Base-by-base conservation (phyloP, 306 rosid species). In the Oxytropis ochrocephala region DNA sequence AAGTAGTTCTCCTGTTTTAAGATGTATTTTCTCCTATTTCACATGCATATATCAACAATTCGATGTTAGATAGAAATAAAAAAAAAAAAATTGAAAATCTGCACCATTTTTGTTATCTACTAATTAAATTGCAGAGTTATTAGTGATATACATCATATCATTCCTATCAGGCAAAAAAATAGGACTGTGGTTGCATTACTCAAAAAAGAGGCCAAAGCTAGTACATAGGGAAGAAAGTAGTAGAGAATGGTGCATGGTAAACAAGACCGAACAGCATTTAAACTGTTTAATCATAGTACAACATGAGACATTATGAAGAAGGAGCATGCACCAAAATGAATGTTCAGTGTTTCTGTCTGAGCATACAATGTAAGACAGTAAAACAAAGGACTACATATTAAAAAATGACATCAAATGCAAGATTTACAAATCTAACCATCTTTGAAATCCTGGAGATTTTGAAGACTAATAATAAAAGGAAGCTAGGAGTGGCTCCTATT, bases 381-480 rank as follows among this genome's bases (percentile, higher is more conserved):
- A 19, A 13, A 39, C 6, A 62, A 33, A 10, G 17, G 54, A 47
- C 55, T 30, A 32, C 43, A 50, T 55, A 46, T n/a, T 35, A 58
- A 70, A 33, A 70, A 70, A 30, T 29, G 44, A 74, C 7, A n/a
- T 32, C 51, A 42, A 62, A 50, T 8, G 7, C 17, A 24, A 64
- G n/a, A 47, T 30, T 36, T 65, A 58, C 58, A 64, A 57, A 64
- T 56, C 30, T 64, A 67, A 71, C 9, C 47, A 51, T 17, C 61
- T 8, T 12, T 41, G 11, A 47, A 33, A 71, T 58, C 51, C 8
- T 0, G 13, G 35, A 57, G 13, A 21, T 29, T 24, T 57, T 24
- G 6, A 56, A 42, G 16, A 17, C 29, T 11, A 43, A 64, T 51
- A n/a, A n/a, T 68, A n/a, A 36, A 81, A 8, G 12, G 33, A 63